Evolutionary conservation across 768 basidiomycete genomes (phyloP), one percentile per base, ranked within the genome.

Genomic region (Calocera viscosa): DNA sequence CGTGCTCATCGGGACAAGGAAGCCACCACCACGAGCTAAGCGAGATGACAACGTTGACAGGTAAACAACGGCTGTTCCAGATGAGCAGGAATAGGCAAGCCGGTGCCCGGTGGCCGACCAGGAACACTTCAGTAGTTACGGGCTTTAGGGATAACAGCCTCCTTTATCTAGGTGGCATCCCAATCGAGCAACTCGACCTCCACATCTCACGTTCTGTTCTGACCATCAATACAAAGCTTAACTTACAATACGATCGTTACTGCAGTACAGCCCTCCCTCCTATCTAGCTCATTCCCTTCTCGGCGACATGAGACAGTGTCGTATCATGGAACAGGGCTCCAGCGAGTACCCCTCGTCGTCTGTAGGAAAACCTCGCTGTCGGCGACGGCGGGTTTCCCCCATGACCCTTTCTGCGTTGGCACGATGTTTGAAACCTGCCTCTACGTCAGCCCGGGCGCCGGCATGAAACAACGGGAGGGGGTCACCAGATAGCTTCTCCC

Each of bases 401-500:
- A 92, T 19, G 89, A 83, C 2, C 79, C 82, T 5, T 75, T 77
- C 38, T 89, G 84, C 19, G 82, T 84, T 5, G 91, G 91, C 30
- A 83, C 73, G 66, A 93, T 70, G 72, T 91, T 92, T 22, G 88
- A 88, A 2, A 88, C 75, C 82, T 82, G 64, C n/a, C 24, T 34
- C 67, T 28, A 34, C 53, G 40, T 35, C n/a, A 64, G 7, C 67
- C 67, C 33, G 67, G 65, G 1, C 53, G 68, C 49, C 28, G 71
- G 70, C 0, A 5, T 26, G 30, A 43, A 41, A 14, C 65, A 30
- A 49, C 2, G 28, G 38, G 33, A 40, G 2, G 1, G 17, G 76
- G 84, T 70, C 67, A 90, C 90, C 72, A 86, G 71, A 72, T 86
- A 94, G 66, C 84, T 77, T 72, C 87, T 83, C 0, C 90, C 88